Evolutionary conservation across 1,284 basidiomycete genomes (phyloP), one percentile per base, ranked within the genome.

Genomic region (Puccinia triticina): DNA sequence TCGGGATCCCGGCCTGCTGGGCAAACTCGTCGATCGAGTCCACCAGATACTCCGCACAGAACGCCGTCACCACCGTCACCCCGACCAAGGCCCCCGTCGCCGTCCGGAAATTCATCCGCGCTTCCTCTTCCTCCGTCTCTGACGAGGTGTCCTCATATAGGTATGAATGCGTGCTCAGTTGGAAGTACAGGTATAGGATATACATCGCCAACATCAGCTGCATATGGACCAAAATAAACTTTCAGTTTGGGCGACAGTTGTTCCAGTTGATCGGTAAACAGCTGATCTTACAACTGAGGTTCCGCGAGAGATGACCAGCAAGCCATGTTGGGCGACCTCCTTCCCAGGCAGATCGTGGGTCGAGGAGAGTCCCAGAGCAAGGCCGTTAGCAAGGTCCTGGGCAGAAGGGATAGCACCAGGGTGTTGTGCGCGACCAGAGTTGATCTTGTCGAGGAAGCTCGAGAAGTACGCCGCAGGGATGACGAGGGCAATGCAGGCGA

Each of bases 11-110:
- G 87, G 93, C 95, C 74, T 92, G 89, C 29, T 90, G 88, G 0
- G 94, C 93, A 34, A 93, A 94, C 87, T 95, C 93, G 86, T 96
- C 94, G 83, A 96, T 96, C 1, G 93, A 94, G 8, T 92, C 93
- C 40, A 96, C 94, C 86, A 94, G 90, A 86, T 90, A 93, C 86
- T 94, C 94, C 57, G 94, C 95, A 84, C 92, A 93, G 88, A 96
- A 94, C 0, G 93, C 90, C 0, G 94, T 96, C 69, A 94, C 86
- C 53, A 95, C 88, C 0, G 94, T 96, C 43, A 94, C 91, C 82
- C 86, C 86, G 46, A 88, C 85, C 21, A 90, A 86, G 2, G 85
- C 84, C 32, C 92, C 92, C 89, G 88, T 89, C 26, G 93, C 93
- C 43, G 92, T 89, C 79, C 89, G 88, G 64, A 91, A 88, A 87